Conservation (phyloP, 2,329 filamentous ascomycete genomes). For the Tolypocladium ophioglossoides region DNA sequence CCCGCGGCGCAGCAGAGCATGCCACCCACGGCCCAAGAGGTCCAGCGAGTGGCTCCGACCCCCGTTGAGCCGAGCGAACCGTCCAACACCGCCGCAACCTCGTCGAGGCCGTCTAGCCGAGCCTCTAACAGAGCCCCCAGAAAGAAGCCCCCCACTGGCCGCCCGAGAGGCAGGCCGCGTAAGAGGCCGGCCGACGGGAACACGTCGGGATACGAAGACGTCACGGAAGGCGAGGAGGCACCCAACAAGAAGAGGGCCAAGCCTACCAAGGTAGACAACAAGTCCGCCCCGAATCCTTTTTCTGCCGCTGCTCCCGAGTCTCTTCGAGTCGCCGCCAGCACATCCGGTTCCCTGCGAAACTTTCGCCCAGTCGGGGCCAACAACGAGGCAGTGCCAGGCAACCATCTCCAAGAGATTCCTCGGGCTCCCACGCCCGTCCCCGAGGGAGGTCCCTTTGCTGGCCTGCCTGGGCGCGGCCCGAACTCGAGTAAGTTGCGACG, state of each 20-base stretch:
- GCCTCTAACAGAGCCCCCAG: conserved; percentile 35
- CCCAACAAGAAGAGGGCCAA: conserved; percentile 63
- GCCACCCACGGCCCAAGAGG: conserved; percentile 12
- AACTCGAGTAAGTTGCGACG: conserved; percentile 36
- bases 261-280: conserved; percentile 55
- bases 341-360: conserved; percentile 74
- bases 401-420: conserved; percentile 60
- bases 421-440: conserved; percentile 71
- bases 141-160: conserved; percentile 37
- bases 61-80: conserved; percentile 14
- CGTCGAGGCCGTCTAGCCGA: conserved; percentile 50
- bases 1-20: conserved; percentile 7
- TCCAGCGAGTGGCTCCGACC: conserved; percentile 24
- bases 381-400: conserved; percentile 29
- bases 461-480: conserved; percentile 17
- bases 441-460: conserved; percentile 21
- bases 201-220: conserved; percentile 64
- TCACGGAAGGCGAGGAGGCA: conserved; percentile 48
- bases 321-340: conserved; percentile 81
- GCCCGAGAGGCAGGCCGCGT: conserved; percentile 44
- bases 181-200: conserved; percentile 51
- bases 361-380: conserved; percentile 61
- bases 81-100: conserved; percentile 13
- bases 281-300: conserved; percentile 62
- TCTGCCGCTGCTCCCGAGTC: conserved; percentile 70